Percentiles rank a stretch among this genome's conserved stretches.
phyloP scores from a whole-genome alignment of 163 green algal genomes.

The Dunaliella salina region DNA sequence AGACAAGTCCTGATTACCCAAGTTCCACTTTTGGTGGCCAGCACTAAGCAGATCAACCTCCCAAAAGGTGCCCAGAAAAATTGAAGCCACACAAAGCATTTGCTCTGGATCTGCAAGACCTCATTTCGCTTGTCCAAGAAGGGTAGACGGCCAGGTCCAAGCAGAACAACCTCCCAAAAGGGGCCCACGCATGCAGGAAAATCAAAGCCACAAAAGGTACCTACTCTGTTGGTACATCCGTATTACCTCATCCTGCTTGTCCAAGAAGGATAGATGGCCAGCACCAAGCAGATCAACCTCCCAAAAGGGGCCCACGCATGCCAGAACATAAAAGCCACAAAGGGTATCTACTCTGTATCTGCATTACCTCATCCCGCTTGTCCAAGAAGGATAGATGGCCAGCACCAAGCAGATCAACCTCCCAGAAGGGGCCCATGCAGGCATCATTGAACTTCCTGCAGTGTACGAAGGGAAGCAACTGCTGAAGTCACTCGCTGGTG shows the following conservation, averaged over 20 bases:
- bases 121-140: background rate
- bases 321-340: background rate
- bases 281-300: conserved; percentile 31
- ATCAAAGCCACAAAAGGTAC: no score
- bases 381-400: background rate
- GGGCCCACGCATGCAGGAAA: no score
- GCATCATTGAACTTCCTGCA: conserved; percentile 18
- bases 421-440: conserved; percentile 35
- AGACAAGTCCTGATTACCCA: no score
- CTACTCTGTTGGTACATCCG: no score
- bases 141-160: no score
- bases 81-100: no score
- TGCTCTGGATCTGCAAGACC: no score
- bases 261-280: background rate
- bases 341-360: background rate
- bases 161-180: no score
- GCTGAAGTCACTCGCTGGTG: no score
- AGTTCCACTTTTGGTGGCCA: no score
- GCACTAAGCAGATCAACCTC: no score
- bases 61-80: no score
- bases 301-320: conserved; percentile 37
- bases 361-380: background rate
- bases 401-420: conserved; percentile 31
- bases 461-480: background rate
- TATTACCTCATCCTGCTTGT: background rate